phyloP scores from a whole-genome alignment of 2,329 filamentous ascomycete genomes.

The Microsporum ferrugineum region DNA sequence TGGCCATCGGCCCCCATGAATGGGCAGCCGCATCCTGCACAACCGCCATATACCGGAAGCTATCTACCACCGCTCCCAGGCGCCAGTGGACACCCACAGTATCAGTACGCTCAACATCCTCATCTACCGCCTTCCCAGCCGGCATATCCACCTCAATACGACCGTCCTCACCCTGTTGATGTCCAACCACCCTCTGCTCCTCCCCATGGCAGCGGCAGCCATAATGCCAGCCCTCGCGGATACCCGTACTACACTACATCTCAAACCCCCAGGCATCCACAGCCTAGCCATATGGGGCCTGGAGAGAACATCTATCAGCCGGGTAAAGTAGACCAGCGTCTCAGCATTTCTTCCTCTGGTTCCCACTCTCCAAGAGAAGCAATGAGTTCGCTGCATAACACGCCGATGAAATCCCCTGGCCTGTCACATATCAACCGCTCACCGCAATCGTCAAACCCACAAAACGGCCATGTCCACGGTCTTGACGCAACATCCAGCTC shows the following conservation, averaged over 20 bases:
- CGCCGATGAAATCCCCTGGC: neutral
- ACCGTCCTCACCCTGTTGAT: constrained; percentile 25
- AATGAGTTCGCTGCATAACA: neutral
- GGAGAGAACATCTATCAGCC: constrained; percentile 3
- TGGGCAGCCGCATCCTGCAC: constrained; percentile 31
- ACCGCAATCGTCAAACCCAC: neutral
- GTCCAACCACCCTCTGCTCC: constrained; percentile 19
- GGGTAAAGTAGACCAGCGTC: constrained; percentile 5
- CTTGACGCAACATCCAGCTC: constrained; percentile 9
- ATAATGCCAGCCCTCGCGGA: constrained; percentile 14
- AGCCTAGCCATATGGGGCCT: neutral
- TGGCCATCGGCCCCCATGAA: constrained; percentile 37
- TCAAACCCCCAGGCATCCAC: constrained; percentile 13
- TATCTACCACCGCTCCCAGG: constrained; percentile 29
- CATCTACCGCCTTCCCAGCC: constrained; percentile 19
- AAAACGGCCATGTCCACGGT: neutral
- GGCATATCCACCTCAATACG: constrained; percentile 24
- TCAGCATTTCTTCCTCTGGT: neutral
- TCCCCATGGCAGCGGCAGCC: constrained; percentile 13
- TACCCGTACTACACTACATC: constrained; percentile 21
- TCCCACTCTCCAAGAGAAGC: neutral
- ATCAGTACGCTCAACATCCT: constrained; percentile 25
- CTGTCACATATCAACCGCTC: neutral
- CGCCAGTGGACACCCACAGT: constrained; percentile 19
- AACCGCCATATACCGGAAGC: constrained; percentile 24